Percentiles rank a stretch among this genome's conserved stretches.
These are phyloP conservation scores for Metarhizium guizhouense DNA, from an alignment of 2,329 filamentous ascomycete genomes.

Conservation along the genomic window DNA sequence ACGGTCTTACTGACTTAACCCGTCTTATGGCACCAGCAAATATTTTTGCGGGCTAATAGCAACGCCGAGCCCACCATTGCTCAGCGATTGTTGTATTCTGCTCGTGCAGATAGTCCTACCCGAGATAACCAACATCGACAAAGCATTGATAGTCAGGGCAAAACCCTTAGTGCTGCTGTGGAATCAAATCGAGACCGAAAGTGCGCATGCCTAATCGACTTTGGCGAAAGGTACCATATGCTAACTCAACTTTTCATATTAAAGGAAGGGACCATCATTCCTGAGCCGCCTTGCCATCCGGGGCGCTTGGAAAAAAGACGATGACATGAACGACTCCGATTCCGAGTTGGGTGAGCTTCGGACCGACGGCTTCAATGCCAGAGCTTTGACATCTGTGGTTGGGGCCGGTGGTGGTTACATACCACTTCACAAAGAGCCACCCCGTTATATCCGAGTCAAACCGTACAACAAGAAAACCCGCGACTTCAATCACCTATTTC, in stretches of 20 bases:
- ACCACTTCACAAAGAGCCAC: constrained; percentile 79
- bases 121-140: constrained; percentile 30
- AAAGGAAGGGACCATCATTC: constrained; percentile 80
- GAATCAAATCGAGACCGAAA: constrained; percentile 54
- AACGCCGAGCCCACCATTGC: constrained; percentile 37
- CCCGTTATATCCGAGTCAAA: constrained; percentile 81
- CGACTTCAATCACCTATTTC: constrained; percentile 80
- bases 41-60: constrained; percentile 29
- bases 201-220: constrained; percentile 27
- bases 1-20: neutral
- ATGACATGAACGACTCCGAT: constrained; percentile 50
- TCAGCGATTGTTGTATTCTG: constrained; percentile 43
- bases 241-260: constrained; percentile 6
- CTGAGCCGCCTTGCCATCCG: constrained; percentile 72
- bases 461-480: constrained; percentile 70
- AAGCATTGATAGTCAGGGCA: constrained; percentile 32
- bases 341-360: constrained; percentile 61
- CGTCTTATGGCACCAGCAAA: constrained; percentile 22
- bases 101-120: constrained; percentile 42
- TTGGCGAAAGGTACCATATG: neutral
- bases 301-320: constrained; percentile 64
- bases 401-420: constrained; percentile 64
- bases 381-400: constrained; percentile 70
- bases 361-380: constrained; percentile 73
- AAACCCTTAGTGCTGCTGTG: constrained; percentile 26